Conservation (phyloP, 2,329 filamentous ascomycete genomes). For the Harringtonia aguacate region DNA sequence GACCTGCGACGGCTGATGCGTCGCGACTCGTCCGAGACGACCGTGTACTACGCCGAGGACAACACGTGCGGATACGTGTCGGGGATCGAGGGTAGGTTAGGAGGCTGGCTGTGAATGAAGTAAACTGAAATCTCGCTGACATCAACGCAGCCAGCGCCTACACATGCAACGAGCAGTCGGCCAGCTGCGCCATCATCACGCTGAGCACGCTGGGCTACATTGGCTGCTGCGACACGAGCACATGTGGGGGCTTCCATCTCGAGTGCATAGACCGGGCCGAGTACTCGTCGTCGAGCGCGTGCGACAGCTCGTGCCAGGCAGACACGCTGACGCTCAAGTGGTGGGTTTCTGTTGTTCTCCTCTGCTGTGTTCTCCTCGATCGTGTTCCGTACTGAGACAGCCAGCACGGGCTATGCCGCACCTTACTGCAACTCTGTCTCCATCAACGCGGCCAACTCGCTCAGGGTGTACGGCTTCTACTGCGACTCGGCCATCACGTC, state of each 20-base stretch:
- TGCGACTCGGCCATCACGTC: conserved; percentile 4
- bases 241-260: conserved; percentile 7
- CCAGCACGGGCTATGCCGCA: neutral
- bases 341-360: neutral
- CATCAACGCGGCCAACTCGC: conserved; percentile 8
- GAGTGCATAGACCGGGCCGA: conserved; percentile 6
- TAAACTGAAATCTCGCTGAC: no score
- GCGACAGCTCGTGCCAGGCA: conserved; percentile 4
- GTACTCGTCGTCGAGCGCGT: conserved; percentile 1
- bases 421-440: conserved; percentile 11
- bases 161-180: conserved; percentile 4
- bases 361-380: neutral
- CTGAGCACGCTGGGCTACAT: conserved; percentile 5
- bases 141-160: conserved; percentile 1
- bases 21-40: neutral
- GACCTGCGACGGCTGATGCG: conserved; percentile 1
- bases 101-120: no score
- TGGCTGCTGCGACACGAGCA: conserved; percentile 8
- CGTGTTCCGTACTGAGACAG: neutral
- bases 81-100: no score
- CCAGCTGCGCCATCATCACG: conserved; percentile 8
- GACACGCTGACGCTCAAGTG: conserved; percentile 9
- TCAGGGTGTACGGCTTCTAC: conserved; percentile 9
- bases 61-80: conserved; percentile 11
- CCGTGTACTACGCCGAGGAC: conserved; percentile 10